phyloP scores from a whole-genome alignment of 1,139 yeast species.

The Candida tunisiensis region DNA sequence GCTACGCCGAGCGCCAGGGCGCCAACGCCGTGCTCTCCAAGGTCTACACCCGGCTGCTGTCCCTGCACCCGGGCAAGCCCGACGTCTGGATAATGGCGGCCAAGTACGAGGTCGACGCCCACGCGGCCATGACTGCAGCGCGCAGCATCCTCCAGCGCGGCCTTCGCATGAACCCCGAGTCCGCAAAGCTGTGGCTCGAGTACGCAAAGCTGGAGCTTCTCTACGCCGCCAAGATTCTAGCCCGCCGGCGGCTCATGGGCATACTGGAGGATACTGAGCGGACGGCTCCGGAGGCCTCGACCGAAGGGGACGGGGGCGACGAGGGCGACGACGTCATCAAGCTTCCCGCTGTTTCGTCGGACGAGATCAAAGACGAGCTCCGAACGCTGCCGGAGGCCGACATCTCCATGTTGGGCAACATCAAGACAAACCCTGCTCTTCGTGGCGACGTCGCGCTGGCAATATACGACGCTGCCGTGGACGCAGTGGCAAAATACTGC shows the following conservation, averaged over 20 bases:
- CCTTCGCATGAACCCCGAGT: slow-evolving; percentile 66
- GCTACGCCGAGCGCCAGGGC: slow-evolving; percentile 55
- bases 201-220: slow-evolving; percentile 81
- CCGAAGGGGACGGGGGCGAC: slow-evolving; percentile 12
- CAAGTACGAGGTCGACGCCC: slow-evolving; percentile 77
- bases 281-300: slow-evolving; percentile 8
- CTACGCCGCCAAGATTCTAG: slow-evolving; percentile 66
- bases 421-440: slow-evolving; percentile 78
- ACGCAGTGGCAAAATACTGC: slow-evolving; percentile 18
- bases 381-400: slow-evolving; percentile 76
- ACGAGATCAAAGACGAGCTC: slow-evolving; percentile 33
- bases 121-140: slow-evolving; percentile 82
- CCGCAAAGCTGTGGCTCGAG: slow-evolving; percentile 59
- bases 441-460: slow-evolving; percentile 81
- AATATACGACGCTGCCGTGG: slow-evolving; percentile 57
- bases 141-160: slow-evolving; percentile 75
- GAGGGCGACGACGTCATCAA: slow-evolving; percentile 12
- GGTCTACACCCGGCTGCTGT: slow-evolving; percentile 62
- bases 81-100: slow-evolving; percentile 94
- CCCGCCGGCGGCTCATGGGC: slow-evolving; percentile 72
- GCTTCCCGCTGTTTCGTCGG: slow-evolving; percentile 30
- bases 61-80: slow-evolving; percentile 79
- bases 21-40: slow-evolving; percentile 70
- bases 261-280: slow-evolving; percentile 27
- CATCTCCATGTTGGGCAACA: slow-evolving; percentile 69